Base-by-base conservation (phyloP, 805 yeast genomes). In the Yarrowia keelungensis region DNA sequence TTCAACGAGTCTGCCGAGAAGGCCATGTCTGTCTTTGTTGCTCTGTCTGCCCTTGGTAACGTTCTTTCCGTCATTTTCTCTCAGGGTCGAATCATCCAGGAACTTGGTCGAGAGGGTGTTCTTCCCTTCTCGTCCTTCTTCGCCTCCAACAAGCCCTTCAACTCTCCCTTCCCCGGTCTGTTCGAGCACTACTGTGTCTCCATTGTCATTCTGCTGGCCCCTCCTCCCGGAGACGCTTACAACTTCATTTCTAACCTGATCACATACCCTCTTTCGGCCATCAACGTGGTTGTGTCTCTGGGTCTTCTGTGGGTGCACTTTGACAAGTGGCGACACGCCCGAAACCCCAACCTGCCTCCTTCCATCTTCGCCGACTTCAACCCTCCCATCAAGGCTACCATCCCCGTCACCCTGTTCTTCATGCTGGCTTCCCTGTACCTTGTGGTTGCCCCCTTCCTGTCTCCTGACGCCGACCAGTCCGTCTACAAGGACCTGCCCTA, bases 161-260 rank as follows among this genome's bases (percentile, higher is more conserved):
- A 84, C 72, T 82, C 95, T 2, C 97, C 97, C 53, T 78, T 86
- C 71, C 85, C 87, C 51, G 96, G 94, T 65, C 80, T 91, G 67
- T 81, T 87, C 73, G 89, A 89, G 77, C 96, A 91, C 76, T 90
- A 91, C 86, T 77, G 88, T 56, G 88, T 90, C 16, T 89, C 93
- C 80, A 78, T 89, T 49, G 81, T 91, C 66, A 87, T 92, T 61
- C 86, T 91, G 70, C 75, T 90, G 56, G 95, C 94, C 4, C 91
- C 91, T 50, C 94, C 95, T 19, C 90, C 93, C 35, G 96, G 95
- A 69, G 96, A 90, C 75, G 96, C 96, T 59, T 91, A 90, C 80
- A 89, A 89, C 77, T 89, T 91, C 76, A 86, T 91, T 72, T 77
- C 89, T 77, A 90, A 91, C 78, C 82, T 91, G 80, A 88, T 90